Base-by-base conservation (phyloP, 352 stramenopile genomes). In the Phytophthora pini region DNA sequence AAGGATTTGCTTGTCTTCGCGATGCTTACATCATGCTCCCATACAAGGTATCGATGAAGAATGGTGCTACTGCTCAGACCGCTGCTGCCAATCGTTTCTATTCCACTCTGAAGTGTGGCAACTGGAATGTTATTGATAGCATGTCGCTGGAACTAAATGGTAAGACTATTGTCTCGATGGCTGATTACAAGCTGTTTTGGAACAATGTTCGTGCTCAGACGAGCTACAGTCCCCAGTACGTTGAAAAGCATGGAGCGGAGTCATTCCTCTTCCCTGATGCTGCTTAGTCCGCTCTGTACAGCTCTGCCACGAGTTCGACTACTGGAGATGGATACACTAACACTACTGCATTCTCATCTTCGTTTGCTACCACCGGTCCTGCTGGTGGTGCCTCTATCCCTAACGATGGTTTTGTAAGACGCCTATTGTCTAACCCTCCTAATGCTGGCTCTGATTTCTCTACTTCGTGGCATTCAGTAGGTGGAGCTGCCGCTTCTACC, bases 181-280 rank as follows among this genome's bases (percentile, higher is more conserved):
- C 3, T 11, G 32, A 39, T 0, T 39, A 39, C 32, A 39, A 39
- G 32, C 32, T 39, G 1, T 39, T 39, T 13, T 39, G 32, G 32
- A 39, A 8, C 32, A 39, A 39, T 5, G 0, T 39, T 8, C 32
- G 32, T 1, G 32, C 32, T 15, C 32, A 39, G 58, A 49, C 41
- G 0, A 12, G 47, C 3, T 56, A 46, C 4, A 60, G 40, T 31
- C 22, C 40, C 48, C 36, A 53, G 20, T 66, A 66, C 11, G 49
- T 66, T 15, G 31, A 66, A 1, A 66, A 66, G 32, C 58, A 66
- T 44, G 58, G 49, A 4, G 31, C 58, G 11, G 48, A 59, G 17
- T 17, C 40, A 0, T 66, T 60, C 31, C 49, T 66, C 10, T 66
- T 15, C 32, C 58, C 40, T 5, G 58, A 66, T 54, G 3, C 49